Evolutionary conservation across 495 filamentous ascomycete species (phyloP).

Genomic region (Penicillium subrubescens): DNA sequence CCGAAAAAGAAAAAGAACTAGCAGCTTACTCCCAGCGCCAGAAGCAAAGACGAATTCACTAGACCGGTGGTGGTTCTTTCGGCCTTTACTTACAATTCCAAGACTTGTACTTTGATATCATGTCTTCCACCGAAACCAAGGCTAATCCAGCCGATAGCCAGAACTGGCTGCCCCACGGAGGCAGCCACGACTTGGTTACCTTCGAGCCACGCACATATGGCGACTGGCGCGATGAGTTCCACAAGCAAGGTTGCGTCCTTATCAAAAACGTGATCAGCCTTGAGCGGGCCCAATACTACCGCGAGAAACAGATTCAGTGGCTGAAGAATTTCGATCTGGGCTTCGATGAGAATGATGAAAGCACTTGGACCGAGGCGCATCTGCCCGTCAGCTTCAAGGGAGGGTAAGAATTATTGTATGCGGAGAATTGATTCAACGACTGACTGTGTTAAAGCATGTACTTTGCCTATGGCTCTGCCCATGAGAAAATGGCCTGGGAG

Average conservation of each 20-base stretch:
- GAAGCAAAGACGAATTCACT: neutral
- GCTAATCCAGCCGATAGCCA: neutral
- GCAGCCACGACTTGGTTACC: neutral
- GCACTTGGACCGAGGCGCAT: conserved; percentile 43
- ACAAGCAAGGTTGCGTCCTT: neutral
- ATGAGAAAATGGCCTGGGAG: conserved; percentile 37
- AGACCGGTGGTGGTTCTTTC: neutral
- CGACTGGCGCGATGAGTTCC: neutral
- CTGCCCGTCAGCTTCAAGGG: conserved; percentile 42
- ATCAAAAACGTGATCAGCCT: conserved; percentile 1
- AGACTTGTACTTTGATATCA: neutral
- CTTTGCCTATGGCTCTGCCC: conserved; percentile 26
- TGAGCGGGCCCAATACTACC: conserved; percentile 33
- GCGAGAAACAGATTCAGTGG: conserved; percentile 40
- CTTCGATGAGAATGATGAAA: conserved; percentile 17
- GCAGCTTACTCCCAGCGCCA: neutral
- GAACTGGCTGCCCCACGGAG: neutral
- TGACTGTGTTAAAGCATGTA: conserved; percentile 27
- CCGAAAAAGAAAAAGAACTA: neutral
- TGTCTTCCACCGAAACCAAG: neutral
- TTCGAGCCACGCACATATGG: neutral
- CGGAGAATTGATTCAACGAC: neutral
- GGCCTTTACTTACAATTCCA: neutral
- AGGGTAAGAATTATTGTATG: conserved; percentile 19
- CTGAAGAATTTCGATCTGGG: conserved; percentile 40